A percentile compares a stretch with the other conserved stretches of the same genome.
Conservation (phyloP, 2,329 filamentous ascomycete genomes). For the Dothidotthia symphoricarpi region DNA sequence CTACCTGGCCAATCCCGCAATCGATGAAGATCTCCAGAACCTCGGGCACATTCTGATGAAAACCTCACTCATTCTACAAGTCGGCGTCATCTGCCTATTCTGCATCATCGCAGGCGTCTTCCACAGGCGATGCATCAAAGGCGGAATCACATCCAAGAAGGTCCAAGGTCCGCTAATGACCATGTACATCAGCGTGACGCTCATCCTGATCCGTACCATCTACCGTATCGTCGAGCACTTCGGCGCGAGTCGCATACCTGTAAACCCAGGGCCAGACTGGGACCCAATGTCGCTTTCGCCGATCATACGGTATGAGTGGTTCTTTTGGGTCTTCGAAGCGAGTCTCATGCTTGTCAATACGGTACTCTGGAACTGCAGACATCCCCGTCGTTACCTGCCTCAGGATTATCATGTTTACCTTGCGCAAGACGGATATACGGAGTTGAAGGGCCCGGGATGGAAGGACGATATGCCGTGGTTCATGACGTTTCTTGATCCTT, state of each 20-base stretch:
- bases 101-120: conserved; percentile 46
- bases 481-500: conserved; percentile 27
- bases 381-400: conserved; percentile 51
- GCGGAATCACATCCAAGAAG: conserved; percentile 46
- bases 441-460: conserved; percentile 25
- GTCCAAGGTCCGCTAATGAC: conserved; percentile 43
- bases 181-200: conserved; percentile 46
- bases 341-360: conserved; percentile 52
- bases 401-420: conserved; percentile 52
- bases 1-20: conserved; percentile 40
- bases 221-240: conserved; percentile 56
- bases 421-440: conserved; percentile 21
- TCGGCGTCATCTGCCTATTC: conserved; percentile 50
- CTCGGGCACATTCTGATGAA: conserved; percentile 49
- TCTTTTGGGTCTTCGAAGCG: conserved; percentile 54
- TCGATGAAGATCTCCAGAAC: conserved; percentile 33
- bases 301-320: conserved; percentile 48
- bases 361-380: conserved; percentile 50
- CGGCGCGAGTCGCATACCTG: conserved; percentile 45
- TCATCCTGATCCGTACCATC: conserved; percentile 49
- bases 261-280: conserved; percentile 33
- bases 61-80: conserved; percentile 50
- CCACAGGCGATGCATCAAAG: conserved; percentile 43
- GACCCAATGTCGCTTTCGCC: conserved; percentile 36
- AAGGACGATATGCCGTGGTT: conserved; percentile 21